Evolutionary conservation across 495 filamentous ascomycete species (phyloP).

Genomic region (Lophium mytilinum): DNA sequence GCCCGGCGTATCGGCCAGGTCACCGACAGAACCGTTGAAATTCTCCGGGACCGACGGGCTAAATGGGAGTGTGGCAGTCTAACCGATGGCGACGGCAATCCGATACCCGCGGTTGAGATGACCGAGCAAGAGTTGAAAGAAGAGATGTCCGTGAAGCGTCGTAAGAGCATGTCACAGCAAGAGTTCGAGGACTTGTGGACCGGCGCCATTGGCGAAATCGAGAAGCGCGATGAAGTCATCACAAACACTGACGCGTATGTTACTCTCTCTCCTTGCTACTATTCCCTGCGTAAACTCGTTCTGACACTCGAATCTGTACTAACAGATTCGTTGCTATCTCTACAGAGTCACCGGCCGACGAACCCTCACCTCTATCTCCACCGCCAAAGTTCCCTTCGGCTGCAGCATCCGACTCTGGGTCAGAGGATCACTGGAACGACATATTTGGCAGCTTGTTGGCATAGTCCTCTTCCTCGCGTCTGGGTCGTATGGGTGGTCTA

Average conservation of each 20-base stretch:
- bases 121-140: conserved; percentile 70
- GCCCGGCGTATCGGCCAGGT: conserved; percentile 77
- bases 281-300: conserved; percentile 5
- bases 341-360: conserved; percentile 53
- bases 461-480: conserved; percentile 46
- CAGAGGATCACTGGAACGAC: conserved; percentile 83
- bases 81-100: conserved; percentile 51
- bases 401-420: conserved; percentile 85
- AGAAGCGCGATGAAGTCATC: conserved; percentile 71
- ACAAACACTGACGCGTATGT: conserved; percentile 71
- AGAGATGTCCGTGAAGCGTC: conserved; percentile 60
- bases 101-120: conserved; percentile 53
- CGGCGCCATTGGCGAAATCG: conserved; percentile 77
- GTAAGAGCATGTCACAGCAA: conserved; percentile 67
- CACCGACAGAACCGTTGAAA: conserved; percentile 78
- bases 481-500: conserved; percentile 49
- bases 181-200: conserved; percentile 93
- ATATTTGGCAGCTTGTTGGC: conserved; percentile 87
- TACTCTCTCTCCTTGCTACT: not conserved
- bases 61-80: conserved; percentile 81
- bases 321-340: conserved; percentile 41
- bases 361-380: conserved; percentile 65
- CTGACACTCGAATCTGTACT: conserved; percentile 20
- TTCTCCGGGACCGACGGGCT: conserved; percentile 76
- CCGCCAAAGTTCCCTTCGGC: conserved; percentile 77